phyloP scores from a whole-genome alignment of 495 filamentous ascomycete species.

The Poronia punctata region DNA sequence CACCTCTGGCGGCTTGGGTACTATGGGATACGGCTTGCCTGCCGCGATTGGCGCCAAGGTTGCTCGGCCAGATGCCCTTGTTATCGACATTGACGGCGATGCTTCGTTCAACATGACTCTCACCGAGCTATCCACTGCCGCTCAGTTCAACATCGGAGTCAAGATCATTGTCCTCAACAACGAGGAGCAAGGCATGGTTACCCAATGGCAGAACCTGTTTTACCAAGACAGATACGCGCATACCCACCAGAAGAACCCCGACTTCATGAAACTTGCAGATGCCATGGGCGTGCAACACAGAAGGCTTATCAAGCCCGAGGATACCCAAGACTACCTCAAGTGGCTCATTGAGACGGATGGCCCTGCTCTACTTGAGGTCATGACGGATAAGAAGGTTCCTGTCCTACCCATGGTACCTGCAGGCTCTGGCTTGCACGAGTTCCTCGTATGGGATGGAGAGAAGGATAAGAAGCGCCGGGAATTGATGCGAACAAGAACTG shows the following conservation, averaged over 20 bases:
- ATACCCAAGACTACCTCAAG: constrained; percentile 69
- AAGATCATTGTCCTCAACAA: constrained; percentile 93
- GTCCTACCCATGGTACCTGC: constrained; percentile 95
- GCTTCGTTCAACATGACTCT: constrained; percentile 97
- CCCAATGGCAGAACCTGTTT: constrained; percentile 91
- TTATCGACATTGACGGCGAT: constrained; percentile 93
- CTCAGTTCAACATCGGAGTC: constrained; percentile 86
- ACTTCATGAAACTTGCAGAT: constrained; percentile 79
- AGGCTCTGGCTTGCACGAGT: constrained; percentile 84
- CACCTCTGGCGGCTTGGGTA: constrained; percentile 86
- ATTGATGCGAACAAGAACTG: constrained; percentile 63
- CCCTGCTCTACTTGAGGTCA: constrained; percentile 61
- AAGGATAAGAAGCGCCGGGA: constrained; percentile 70
- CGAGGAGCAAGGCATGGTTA: constrained; percentile 96
- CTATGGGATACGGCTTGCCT: constrained; percentile 92
- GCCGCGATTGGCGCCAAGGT: constrained; percentile 93
- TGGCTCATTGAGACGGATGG: constrained; percentile 84
- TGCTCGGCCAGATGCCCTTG: constrained; percentile 73
- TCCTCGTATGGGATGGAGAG: constrained; percentile 80
- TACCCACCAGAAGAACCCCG: constrained; percentile 83
- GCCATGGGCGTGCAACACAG: constrained; percentile 73
- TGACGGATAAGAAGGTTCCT: constrained; percentile 84
- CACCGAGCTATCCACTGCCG: constrained; percentile 81
- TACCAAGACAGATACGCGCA: constrained; percentile 89
- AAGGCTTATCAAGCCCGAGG: constrained; percentile 57